Evolutionary conservation across 179 eudicot species (phyloP).

Genomic region (Sideroxylon spinosum): DNA sequence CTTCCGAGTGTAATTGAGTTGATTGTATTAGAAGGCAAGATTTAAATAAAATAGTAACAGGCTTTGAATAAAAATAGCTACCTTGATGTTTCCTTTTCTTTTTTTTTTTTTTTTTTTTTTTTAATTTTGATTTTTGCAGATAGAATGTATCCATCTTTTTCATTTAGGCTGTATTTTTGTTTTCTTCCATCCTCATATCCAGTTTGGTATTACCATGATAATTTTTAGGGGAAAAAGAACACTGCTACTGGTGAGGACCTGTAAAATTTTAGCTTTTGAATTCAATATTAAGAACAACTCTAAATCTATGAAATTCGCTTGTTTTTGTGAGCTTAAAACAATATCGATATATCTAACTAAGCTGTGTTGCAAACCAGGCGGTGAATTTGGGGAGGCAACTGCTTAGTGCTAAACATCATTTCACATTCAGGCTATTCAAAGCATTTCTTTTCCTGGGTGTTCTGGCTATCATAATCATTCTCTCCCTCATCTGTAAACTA

Average conservation of each 20-base stretch:
- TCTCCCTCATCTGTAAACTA: slow-evolving; percentile 60
- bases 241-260: not conserved
- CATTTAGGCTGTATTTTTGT: not conserved
- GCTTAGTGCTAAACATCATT: slow-evolving; percentile 72
- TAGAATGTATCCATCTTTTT: not conserved
- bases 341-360: not conserved
- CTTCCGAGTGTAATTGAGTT: not conserved
- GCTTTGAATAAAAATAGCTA: not conserved
- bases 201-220: not conserved
- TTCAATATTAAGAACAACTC: not conserved
- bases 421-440: slow-evolving; percentile 83
- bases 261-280: not conserved
- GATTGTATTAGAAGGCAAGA: not conserved
- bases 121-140: not conserved
- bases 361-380: slow-evolving; percentile 37
- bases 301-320: not conserved
- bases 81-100: not conserved
- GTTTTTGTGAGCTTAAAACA: not conserved
- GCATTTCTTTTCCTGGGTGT: slow-evolving; percentile 70
- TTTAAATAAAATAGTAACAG: not conserved
- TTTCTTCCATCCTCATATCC: not conserved
- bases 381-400: slow-evolving; percentile 62
- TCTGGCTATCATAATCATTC: slow-evolving; percentile 53
- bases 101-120: too few species aligned
- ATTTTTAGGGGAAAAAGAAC: not conserved